phyloP scores from a whole-genome alignment of 2,329 filamentous ascomycete genomes.

The Penicillium sp. region DNA sequence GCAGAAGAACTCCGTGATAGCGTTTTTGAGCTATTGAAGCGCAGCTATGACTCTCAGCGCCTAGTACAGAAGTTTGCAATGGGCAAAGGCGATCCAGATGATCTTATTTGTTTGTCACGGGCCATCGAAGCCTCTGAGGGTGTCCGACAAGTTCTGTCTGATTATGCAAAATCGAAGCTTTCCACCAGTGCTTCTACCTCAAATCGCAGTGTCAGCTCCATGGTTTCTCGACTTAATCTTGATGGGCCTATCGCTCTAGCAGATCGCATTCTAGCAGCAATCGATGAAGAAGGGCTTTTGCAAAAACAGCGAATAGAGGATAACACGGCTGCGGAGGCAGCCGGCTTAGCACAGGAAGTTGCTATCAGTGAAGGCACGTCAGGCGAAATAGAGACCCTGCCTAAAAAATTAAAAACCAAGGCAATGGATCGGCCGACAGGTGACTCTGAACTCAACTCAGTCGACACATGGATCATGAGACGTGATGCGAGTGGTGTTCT shows the following conservation, averaged over 20 bases:
- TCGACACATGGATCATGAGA: slow-evolving; percentile 60
- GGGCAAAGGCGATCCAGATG: slow-evolving; percentile 84
- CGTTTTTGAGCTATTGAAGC: slow-evolving; percentile 61
- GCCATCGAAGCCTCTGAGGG: slow-evolving; percentile 71
- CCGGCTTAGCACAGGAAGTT: slow-evolving; percentile 67
- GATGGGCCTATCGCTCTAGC: slow-evolving; percentile 64
- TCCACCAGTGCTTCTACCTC: slow-evolving; percentile 8
- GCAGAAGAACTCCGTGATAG: slow-evolving; percentile 63
- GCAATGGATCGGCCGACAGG: slow-evolving; percentile 23
- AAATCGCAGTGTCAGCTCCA: slow-evolving; percentile 22
- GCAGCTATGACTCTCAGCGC: slow-evolving; percentile 78
- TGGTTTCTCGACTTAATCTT: slow-evolving; percentile 44
- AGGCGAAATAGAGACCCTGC: slow-evolving; percentile 51
- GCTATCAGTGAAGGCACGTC: slow-evolving; percentile 59
- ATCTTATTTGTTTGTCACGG: slow-evolving; percentile 73
- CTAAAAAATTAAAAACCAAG: slow-evolving; percentile 44
- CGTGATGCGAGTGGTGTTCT: slow-evolving; percentile 61
- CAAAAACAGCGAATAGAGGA: slow-evolving; percentile 73
- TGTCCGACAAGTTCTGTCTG: slow-evolving; percentile 44
- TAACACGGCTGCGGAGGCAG: slow-evolving; percentile 62
- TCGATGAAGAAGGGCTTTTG: slow-evolving; percentile 87
- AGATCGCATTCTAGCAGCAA: slow-evolving; percentile 64
- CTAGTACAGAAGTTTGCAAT: slow-evolving; percentile 91
- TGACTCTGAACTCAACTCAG: slow-evolving; percentile 35
- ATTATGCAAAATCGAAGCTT: slow-evolving; percentile 9